Conservation (phyloP, 75 land plant species). For the Selaginella tamariscina region DNA sequence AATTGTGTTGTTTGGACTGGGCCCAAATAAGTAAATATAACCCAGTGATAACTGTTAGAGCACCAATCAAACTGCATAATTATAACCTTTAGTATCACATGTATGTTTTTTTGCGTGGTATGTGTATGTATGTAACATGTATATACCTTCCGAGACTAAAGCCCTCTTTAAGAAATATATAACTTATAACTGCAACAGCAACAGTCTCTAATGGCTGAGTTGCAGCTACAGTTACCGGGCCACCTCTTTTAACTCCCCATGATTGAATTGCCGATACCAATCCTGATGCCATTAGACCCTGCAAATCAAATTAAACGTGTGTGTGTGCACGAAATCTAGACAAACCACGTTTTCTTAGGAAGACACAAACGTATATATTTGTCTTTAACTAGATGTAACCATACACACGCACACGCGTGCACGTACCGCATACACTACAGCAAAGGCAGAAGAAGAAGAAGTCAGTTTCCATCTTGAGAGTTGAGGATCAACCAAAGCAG, state of each 20-base stretch:
- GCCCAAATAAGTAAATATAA: conserved; percentile 7
- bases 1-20: neutral
- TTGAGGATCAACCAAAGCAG: neutral
- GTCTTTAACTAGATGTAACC: no score
- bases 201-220: conserved; percentile 5
- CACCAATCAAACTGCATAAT: neutral
- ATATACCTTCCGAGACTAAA: neutral
- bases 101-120: neutral
- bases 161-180: neutral
- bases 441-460: neutral
- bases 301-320: neutral
- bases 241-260: conserved; percentile 5
- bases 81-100: neutral
- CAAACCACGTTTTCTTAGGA: no score
- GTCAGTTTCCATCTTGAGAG: conserved; percentile 14
- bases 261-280: conserved; percentile 3
- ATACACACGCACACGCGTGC: no score
- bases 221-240: conserved; percentile 3
- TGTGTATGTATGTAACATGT: neutral
- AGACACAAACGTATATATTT: no score
- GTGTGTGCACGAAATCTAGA: neutral
- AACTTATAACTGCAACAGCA: neutral
- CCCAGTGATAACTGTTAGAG: neutral
- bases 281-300: conserved; percentile 7
- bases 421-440: neutral